Evolutionary conservation across 176 grass and related monocot species (phyloP), one percentile per base, ranked within the genome.

Genomic region (Avena eriantha): DNA sequence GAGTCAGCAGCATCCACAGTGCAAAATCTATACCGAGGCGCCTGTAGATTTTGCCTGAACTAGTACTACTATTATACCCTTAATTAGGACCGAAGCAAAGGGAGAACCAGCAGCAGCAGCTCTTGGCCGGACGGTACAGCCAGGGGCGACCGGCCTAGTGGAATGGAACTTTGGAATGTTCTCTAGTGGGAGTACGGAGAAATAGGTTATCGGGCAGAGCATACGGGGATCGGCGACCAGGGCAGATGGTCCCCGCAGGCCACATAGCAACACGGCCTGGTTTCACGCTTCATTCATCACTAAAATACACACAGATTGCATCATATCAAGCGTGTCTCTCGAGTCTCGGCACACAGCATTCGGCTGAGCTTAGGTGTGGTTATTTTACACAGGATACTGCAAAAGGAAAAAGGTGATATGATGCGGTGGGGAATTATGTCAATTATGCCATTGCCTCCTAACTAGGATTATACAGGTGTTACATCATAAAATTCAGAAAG

Each of bases 31-130:
- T 0, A 34, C 29, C 64, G 16, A 18, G 36, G 54, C 23, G 39
- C 70, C n/a, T 17, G n/a, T 50, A 36, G 70, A 89, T 77, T 78
- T 79, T 24, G 61, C 64, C 64, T 70, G 47, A 6, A 6, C 11
- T 11, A 15, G 10, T 39, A 39, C 36, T 39, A 39, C 5, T 51
- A 16, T 14, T 51, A 51, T 16, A 22, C 3, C 21, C 13, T 16
- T 55, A 49, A 50, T 80, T 84, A 5, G 43, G 75, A 3, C 31
- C 29, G 31, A 87, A 87, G 85, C 75, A 87, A 91, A 84, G 85
- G 6, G 74, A 6, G 58, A 22, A 43, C 17, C 12, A 69, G 35
- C 18, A n/a, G 35, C 18, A n/a, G 29, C 34, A 19, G 35, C 69
- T 34, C 56, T 59, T 54, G 63, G 15, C 23, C 10, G 43, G 50